Evolutionary conservation across 1,284 basidiomycete species (phyloP), one percentile per base, ranked within the genome.

Genomic region (Puccinia coronata): DNA sequence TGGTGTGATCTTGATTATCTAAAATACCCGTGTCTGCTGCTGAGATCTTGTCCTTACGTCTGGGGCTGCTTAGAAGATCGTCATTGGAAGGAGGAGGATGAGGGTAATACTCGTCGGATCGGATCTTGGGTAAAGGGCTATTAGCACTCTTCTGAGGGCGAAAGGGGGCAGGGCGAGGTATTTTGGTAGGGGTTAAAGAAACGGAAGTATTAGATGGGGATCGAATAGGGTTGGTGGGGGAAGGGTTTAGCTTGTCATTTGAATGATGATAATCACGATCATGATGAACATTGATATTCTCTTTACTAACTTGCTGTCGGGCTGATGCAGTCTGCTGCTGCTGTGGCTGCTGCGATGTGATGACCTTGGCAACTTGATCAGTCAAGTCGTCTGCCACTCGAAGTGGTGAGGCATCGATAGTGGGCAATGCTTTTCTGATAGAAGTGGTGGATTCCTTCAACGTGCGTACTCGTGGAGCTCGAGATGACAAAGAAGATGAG

Each of bases 131-230:
- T 47, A 34, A 28, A 34, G 77, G 77, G 61, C 77, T 80, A 6
- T 34, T 20, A 3, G 77, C 4, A 25, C 61, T 71, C 31, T 55
- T 73, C 67, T 63, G 53, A 61, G 67, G 39, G 6, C 69, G 67
- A 39, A 73, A 92, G 82, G 96, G 95, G 57, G 84, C 80, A 0
- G n/a, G n/a, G n/a, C 95, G 92, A 72, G 95, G 95, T 84, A 97
- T 98, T 88, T 95, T 96, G 31, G 95, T 98, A 0, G 95, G 94
- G 0, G 88, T 89, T 4, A 85, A 85, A 34, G 83, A 83, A 41
- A 81, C 78, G n/a, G 72, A 61, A 41, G 57, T n/a, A 47, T 57
- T 61, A 74, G 72, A 34, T 61, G 34, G 72, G 47, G 72, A 41
- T 43, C 39, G 72, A 61, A 8, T 43, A 28, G 57, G 34, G n/a